Base-by-base conservation (phyloP, 352 stramenopile species). In the Pythium rishiriense region DNA sequence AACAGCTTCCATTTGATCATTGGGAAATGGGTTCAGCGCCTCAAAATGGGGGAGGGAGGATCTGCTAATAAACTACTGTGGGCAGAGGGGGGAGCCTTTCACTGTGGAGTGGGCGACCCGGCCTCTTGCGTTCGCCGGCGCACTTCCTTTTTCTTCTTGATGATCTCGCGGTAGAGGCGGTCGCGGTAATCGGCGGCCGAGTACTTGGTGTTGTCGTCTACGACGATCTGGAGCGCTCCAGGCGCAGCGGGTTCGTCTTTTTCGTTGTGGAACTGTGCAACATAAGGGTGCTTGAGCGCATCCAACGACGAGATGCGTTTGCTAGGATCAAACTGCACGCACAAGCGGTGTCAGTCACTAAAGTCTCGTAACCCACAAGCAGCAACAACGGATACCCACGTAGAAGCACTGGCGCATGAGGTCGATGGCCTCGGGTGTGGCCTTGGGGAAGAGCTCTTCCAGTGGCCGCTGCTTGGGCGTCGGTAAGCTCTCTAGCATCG, bases 201-300 rank as follows among this genome's bases (percentile, higher is more conserved):
- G 64, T 97, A 94, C 74, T 98, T 98, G 62, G 91, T 97, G 71
- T 98, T 98, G 79, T 98, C 94, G 66, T 98, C 88, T 45, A 98
- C 84, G 21, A 95, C 82, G 59, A 98, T 97, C 63, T 92, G 79
- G 46, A 87, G 72, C 42, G 79, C 76, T 21, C 66, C 85, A 0
- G 81, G 78, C 2, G 85, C 85, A 45, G 75, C 81, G 24, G 87
- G 81, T 60, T 99, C 96, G 56, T 98, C 87, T 69, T 98, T 96
- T n/a, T 93, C 83, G 62, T 98, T 96, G 76, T 98, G 95, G 72
- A 99, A 98, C 66, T 98, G 89, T 21, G 88, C 80, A 39, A 98
- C 89, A 72, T 97, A 99, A 39, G 93, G 78, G 62, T 99, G 94
- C 63, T 92, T 89, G 62, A 99, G 75, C 14, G 93, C 88, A 25